phyloP scores from a whole-genome alignment of 169 alveolate species.

The Cryptosporidium felis region DNA sequence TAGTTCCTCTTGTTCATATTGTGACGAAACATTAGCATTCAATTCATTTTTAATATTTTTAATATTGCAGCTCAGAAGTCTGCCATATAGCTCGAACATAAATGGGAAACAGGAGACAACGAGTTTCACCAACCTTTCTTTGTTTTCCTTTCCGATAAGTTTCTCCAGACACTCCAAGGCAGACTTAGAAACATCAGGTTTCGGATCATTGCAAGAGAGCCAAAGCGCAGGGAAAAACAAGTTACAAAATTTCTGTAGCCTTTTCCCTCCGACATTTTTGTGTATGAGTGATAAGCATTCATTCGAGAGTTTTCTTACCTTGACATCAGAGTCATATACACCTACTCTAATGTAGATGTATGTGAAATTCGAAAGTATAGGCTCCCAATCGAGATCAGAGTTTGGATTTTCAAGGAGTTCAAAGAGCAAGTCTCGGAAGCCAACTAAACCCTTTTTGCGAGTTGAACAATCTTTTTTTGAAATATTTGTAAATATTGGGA shows the following conservation, averaged over 20 bases:
- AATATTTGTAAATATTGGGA: constrained; percentile 48
- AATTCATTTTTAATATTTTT: constrained; percentile 40
- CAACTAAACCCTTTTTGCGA: constrained; percentile 4
- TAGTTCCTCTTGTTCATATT: constrained; percentile 44
- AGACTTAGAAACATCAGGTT: constrained; percentile 41
- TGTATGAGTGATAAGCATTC: constrained; percentile 39
- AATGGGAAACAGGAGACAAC: not conserved
- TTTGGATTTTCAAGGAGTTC: not conserved
- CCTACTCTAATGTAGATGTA: constrained; percentile 50
- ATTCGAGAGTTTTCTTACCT: constrained; percentile 39
- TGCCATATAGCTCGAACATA: constrained; percentile 42
- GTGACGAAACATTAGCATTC: constrained; percentile 34
- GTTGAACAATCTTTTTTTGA: constrained; percentile 47
- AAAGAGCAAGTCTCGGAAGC: not conserved
- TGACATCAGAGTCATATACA: constrained; percentile 45
- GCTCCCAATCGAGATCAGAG: constrained; percentile 5
- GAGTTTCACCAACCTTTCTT: not conserved
- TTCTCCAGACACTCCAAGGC: constrained; percentile 5
- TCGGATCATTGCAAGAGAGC: constrained; percentile 58
- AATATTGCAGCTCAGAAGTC: constrained; percentile 16
- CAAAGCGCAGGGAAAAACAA: constrained; percentile 59
- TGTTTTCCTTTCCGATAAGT: not conserved
- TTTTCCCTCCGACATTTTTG: constrained; percentile 45
- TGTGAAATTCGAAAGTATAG: constrained; percentile 32
- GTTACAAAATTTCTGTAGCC: constrained; percentile 1